Evolutionary conservation across 257 asterid species (phyloP).

Genomic region (Phtheirospermum japonicum): DNA sequence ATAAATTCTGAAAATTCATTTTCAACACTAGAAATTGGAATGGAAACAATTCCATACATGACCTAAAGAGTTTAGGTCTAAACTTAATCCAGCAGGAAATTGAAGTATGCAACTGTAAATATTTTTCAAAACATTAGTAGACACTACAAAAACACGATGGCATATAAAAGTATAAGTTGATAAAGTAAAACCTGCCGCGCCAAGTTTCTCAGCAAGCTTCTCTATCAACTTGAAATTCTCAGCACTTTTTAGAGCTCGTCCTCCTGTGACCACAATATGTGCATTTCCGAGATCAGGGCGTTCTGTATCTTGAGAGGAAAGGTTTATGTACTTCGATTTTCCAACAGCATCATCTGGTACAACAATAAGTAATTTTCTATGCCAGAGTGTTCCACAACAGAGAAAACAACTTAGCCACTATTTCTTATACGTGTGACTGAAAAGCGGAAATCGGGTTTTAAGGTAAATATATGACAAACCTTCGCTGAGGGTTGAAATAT

Average conservation of each 20-base stretch:
- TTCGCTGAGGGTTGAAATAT: constrained; percentile 65
- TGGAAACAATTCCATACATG: too few species aligned
- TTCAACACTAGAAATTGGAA: too few species aligned
- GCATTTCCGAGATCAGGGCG: constrained; percentile 95
- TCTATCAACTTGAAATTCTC: constrained; percentile 91
- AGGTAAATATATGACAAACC: constrained; percentile 49
- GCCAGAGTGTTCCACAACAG: constrained; percentile 11
- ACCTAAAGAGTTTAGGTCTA: neutral
- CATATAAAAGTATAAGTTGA: constrained; percentile 6
- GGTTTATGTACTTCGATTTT: constrained; percentile 64
- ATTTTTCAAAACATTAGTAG: constrained; percentile 4
- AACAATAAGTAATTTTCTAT: constrained; percentile 10
- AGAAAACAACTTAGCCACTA: constrained; percentile 11
- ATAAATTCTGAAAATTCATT: too few species aligned
- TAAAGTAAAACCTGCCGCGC: constrained; percentile 82
- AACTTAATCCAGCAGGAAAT: constrained; percentile 21
- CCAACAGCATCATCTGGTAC: constrained; percentile 63
- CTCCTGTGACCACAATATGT: constrained; percentile 79
- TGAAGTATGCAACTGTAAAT: constrained; percentile 7
- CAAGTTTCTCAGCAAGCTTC: constrained; percentile 92
- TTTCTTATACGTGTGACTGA: constrained; percentile 8
- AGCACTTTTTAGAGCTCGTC: constrained; percentile 90
- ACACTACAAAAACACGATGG: constrained; percentile 13
- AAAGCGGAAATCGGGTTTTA: constrained; percentile 6
- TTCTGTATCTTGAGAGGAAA: constrained; percentile 78